phyloP scores from a whole-genome alignment of 495 filamentous ascomycete genomes.

The Penicillium arizonense region DNA sequence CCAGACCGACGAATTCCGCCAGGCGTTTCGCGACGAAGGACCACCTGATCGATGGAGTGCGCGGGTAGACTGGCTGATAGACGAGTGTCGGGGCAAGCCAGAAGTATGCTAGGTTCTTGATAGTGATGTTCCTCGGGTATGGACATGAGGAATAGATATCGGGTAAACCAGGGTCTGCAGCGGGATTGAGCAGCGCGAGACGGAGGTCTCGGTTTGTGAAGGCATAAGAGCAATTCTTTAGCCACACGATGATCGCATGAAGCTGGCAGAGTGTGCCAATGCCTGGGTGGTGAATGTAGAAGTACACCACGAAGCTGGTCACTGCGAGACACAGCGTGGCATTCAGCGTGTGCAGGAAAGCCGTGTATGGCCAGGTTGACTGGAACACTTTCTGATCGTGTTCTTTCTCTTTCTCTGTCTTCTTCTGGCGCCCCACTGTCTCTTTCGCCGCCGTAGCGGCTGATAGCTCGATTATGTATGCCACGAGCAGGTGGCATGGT shows the following conservation, averaged over 20 bases:
- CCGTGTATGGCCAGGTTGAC: slow-evolving; percentile 74
- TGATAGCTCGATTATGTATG: slow-evolving; percentile 80
- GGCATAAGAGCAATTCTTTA: slow-evolving; percentile 94
- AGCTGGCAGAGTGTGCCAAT: slow-evolving; percentile 89
- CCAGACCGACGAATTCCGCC: slow-evolving; percentile 69
- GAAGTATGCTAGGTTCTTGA: slow-evolving; percentile 85
- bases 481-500: slow-evolving; percentile 84
- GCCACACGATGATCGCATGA: slow-evolving; percentile 92
- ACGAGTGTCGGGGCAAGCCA: slow-evolving; percentile 97
- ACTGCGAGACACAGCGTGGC: slow-evolving; percentile 75
- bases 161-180: slow-evolving; percentile 59
- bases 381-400: slow-evolving; percentile 53
- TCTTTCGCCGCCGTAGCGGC: slow-evolving; percentile 74
- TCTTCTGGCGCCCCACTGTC: slow-evolving; percentile 61
- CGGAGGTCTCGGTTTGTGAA: slow-evolving; percentile 95
- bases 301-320: slow-evolving; percentile 85
- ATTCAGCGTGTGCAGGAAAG: slow-evolving; percentile 77
- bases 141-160: slow-evolving; percentile 79
- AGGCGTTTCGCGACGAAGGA: slow-evolving; percentile 80
- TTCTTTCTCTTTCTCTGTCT: slow-evolving; percentile 55
- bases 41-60: slow-evolving; percentile 75
- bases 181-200: slow-evolving; percentile 75
- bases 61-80: slow-evolving; percentile 95
- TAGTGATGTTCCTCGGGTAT: slow-evolving; percentile 86
- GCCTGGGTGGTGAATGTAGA: slow-evolving; percentile 83